Evolutionary conservation across 768 basidiomycete species (phyloP).

Genomic region (Lactarius akahatsu): DNA sequence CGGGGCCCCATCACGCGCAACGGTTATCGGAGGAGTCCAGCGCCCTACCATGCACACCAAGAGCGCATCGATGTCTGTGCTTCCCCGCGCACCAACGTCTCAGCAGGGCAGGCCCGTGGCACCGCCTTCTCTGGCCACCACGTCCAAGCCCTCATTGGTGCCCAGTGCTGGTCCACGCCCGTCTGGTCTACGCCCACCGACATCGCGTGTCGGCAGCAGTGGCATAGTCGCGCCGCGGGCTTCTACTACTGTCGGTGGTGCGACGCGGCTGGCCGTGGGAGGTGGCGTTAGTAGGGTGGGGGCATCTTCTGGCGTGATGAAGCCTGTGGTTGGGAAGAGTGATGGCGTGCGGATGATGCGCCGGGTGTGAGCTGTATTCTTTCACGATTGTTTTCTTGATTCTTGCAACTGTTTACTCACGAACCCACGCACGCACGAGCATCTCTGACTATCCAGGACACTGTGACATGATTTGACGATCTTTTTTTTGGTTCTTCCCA

Average conservation of each 20-base stretch:
- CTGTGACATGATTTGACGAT: not conserved
- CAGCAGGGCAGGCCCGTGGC: constrained; percentile 1
- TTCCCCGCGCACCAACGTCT: not conserved
- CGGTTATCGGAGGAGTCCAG: constrained; percentile 18
- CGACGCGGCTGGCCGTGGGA: not conserved
- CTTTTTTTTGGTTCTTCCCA: not conserved
- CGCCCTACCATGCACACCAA: constrained; percentile 9
- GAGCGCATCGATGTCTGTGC: not conserved
- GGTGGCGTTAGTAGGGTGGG: not conserved
- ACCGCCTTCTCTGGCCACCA: not conserved
- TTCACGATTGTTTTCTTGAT: not conserved
- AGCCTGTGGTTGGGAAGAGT: not conserved
- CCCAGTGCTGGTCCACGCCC: not conserved
- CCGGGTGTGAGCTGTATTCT: constrained; percentile 5
- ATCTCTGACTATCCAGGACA: constrained; percentile 15
- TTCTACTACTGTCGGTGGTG: not conserved
- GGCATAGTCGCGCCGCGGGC: not conserved
- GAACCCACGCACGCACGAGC: constrained; percentile 10
- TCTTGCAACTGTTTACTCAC: constrained; percentile 16
- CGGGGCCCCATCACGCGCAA: not conserved
- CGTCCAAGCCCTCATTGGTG: not conserved
- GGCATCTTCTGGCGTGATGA: constrained; percentile 3
- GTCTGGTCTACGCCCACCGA: constrained; percentile 17
- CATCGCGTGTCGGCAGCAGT: not conserved
- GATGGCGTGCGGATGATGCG: constrained; percentile 14